phyloP scores from a whole-genome alignment of 805 yeast species.

The Lipomyces sp. region DNA sequence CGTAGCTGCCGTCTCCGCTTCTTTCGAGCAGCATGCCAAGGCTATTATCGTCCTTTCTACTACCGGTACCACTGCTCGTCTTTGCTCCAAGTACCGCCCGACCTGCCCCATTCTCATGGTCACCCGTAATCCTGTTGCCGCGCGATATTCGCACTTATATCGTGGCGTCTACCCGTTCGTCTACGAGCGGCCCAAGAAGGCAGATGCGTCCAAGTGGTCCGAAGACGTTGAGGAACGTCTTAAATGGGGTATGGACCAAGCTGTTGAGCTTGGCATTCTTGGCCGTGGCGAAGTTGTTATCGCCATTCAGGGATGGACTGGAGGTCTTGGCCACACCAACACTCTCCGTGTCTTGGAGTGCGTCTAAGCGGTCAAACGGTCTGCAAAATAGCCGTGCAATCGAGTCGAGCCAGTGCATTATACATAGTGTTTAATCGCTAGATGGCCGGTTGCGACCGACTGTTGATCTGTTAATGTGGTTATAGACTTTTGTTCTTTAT shows the following conservation, averaged over 20 bases:
- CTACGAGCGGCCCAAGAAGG: slow-evolving; percentile 63
- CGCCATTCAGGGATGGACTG: slow-evolving; percentile 98
- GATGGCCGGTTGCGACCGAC: not conserved
- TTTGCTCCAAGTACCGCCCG: slow-evolving; percentile 97
- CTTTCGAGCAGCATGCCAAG: slow-evolving; percentile 94
- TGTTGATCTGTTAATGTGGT: not conserved
- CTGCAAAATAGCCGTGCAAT: not conserved
- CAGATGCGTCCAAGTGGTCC: slow-evolving; percentile 78
- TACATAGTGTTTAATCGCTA: not conserved
- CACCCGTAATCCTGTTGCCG: slow-evolving; percentile 91
- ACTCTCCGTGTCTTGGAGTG: slow-evolving; percentile 84
- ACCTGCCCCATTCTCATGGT: slow-evolving; percentile 96
- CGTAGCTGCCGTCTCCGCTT: slow-evolving; percentile 93
- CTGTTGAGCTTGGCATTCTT: slow-evolving; percentile 82
- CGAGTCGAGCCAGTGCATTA: not conserved
- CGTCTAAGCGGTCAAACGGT: slow-evolving; percentile 15
- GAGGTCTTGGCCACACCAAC: slow-evolving; percentile 99
- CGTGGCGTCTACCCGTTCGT: slow-evolving; percentile 99
- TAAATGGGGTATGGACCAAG: slow-evolving; percentile 89
- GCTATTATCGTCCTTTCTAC: slow-evolving; percentile 96
- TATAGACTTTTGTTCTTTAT: slow-evolving; percentile 1
- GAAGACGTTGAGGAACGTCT: slow-evolving; percentile 95
- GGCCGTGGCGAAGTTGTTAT: slow-evolving; percentile 86
- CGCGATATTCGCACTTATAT: slow-evolving; percentile 94
- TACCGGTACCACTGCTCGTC: slow-evolving; percentile 93